Evolutionary conservation across 1,284 basidiomycete genomes (phyloP), one percentile per base, ranked within the genome.

Genomic region (Boletus smithii): DNA sequence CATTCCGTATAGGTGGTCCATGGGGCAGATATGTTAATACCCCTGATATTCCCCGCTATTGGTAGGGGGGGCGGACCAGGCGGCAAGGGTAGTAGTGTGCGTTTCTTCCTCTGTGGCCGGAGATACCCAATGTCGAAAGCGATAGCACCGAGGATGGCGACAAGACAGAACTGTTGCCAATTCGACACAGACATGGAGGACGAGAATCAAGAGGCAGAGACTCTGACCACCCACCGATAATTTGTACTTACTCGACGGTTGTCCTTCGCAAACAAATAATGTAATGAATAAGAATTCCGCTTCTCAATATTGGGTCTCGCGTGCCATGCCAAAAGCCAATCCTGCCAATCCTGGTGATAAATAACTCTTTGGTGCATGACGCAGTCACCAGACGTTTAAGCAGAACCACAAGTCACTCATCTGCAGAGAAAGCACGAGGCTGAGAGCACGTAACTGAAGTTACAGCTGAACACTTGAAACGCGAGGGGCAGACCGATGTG

Each of bases 1-100:
- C 74, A 79, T 40, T 74, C 59, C 4, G 70, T 66, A 43, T 73
- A 78, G 1, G 69, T 70, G 32, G 72, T 58, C 74, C 75, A 77
- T 13, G 72, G 69, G 27, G 64, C 62, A 32, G 61, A 53, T 3
- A 55, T 55, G 0, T 74, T 70, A 61, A 75, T 68, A 44, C 74
- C 68, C 26, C 67, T 54, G 16, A 71, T 53, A 64, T 77, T 76
- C 9, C 69, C 67, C 39, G 59, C 52, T n/a, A 69, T 27, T 13
- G 66, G 66, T 8, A 66, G 38, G 11, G 61, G 59, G 6, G 40
- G 35, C 13, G 68, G 66, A 16, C 66, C 67, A 9, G 67, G 67
- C 5, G 67, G 66, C 17, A 62, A 50, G 13, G 56, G 51, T 46
- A 39, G 20, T 49, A 16, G 20, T 8, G 20, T 4, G 35, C 18